These are phyloP conservation scores for Escallonia rubra DNA, from an alignment of 129 eudicot species.

Conservation along the genomic window DNA sequence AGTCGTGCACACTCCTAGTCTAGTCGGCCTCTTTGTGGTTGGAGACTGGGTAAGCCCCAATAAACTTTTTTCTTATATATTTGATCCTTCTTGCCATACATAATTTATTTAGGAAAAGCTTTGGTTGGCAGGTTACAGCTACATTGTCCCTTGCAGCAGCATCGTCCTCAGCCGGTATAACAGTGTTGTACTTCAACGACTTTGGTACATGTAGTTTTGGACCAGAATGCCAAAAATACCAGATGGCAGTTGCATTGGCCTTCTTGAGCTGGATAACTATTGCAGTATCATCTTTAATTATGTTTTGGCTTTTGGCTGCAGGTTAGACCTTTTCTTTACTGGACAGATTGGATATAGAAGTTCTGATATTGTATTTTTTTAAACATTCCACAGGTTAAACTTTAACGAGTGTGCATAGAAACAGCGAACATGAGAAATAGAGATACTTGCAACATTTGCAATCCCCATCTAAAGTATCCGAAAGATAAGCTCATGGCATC, in stretches of 20 bases:
- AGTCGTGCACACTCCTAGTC: constrained; percentile 44
- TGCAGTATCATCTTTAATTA: constrained; percentile 48
- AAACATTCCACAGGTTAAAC: neutral
- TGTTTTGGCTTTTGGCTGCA: constrained; percentile 72
- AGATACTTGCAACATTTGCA: neutral
- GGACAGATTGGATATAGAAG: neutral
- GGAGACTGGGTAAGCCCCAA: constrained; percentile 76
- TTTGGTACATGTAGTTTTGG: constrained; percentile 32
- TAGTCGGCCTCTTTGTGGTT: constrained; percentile 62
- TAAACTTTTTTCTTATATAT: neutral
- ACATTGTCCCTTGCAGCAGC: constrained; percentile 70
- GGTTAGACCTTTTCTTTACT: constrained; percentile 22
- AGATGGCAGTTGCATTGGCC: constrained; percentile 59
- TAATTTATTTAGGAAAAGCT: neutral
- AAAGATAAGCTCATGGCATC: too few species aligned
- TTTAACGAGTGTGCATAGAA: neutral
- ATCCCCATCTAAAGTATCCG: neutral
- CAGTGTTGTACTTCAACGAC: constrained; percentile 48
- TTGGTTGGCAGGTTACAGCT: constrained; percentile 46
- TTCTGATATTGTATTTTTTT: neutral
- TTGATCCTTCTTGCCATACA: neutral
- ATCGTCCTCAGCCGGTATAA: constrained; percentile 68
- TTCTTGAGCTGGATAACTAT: constrained; percentile 57
- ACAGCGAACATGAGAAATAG: neutral
- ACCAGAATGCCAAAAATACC: constrained; percentile 45